Base-by-base conservation (phyloP, 2,329 filamentous ascomycete species). In the Passalora sequoiae region DNA sequence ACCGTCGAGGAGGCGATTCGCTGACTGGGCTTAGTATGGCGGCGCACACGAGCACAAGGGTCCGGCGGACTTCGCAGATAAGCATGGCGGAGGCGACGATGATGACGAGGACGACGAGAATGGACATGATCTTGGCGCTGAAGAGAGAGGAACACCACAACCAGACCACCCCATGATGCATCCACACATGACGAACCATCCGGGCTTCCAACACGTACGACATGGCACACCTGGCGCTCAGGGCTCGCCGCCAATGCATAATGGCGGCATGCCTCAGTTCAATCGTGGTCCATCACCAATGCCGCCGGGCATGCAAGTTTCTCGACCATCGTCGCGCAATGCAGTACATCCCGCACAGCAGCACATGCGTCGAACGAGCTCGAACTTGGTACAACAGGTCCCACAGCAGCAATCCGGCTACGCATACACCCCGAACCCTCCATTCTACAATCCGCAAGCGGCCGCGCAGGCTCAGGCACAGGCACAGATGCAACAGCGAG, bases 21-120 rank as follows among this genome's bases (percentile, higher is more conserved):
- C 50, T 53, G 46, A 46, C 40, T 32, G 41, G 39, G 44, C 45
- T 39, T 64, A 96, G 89, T 94, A 94, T 73, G 89, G 89, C 59
- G 84, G 81, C 46, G 84, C 89, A 32, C 94, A 92, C 67, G 92
- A 98, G 67, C 91, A 97, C 70, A 98, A 97, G 70, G 91, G 91
- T 2, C 92, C 92, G 1, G 77, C 78, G 42, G 92, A 98, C 67
- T 98, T 95, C 68, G 86, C 84, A 61, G 88, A 88, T 53, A 84
- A 84, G 66, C 74, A 74, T 46, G 78, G 77, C 47, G 72, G 71
- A 44, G 84, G 85, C 50, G 84, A 85, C 40, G 89, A 96, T 38
- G 89, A 94, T 12, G 86, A 89, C 27, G 81, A 88, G 41, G 81
- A 83, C 46, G 83, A 84, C 21, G 83, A 76, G 46, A 86, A 84